Percentiles rank a stretch among this genome's conserved stretches.
phyloP scores from a whole-genome alignment of 345 rosid genomes.

The Draba incana region DNA sequence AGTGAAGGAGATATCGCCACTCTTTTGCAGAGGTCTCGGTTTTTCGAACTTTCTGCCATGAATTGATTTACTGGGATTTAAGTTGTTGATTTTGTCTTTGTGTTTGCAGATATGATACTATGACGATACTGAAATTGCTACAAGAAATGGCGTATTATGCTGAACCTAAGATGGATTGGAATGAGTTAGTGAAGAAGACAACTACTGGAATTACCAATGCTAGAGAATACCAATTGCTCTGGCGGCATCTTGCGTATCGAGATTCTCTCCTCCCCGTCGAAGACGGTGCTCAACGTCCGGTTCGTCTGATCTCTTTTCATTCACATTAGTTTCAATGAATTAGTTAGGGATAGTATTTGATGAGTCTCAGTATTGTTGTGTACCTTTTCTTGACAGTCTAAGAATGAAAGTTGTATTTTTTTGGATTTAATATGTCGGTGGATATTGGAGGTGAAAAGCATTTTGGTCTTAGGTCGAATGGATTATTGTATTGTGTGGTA shows the following conservation, averaged over 20 bases:
- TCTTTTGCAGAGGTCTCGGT: constrained; percentile 63
- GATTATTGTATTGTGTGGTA: constrained; percentile 1
- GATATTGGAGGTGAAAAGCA: not conserved
- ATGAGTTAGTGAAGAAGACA: constrained; percentile 62
- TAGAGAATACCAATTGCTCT: constrained; percentile 81
- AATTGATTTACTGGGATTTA: not conserved
- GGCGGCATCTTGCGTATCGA: constrained; percentile 93
- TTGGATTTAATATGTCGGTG: too few relatives aligned
- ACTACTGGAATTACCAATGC: constrained; percentile 71
- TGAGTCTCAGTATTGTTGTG: too few relatives aligned
- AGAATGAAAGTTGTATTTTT: too few relatives aligned
- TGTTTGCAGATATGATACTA: constrained; percentile 57
- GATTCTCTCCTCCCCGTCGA: constrained; percentile 53
- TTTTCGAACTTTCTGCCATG: not conserved
- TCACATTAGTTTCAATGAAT: not conserved
- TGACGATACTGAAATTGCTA: constrained; percentile 56
- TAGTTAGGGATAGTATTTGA: too few relatives aligned
- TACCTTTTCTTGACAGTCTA: too few relatives aligned
- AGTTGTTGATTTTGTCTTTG: too few relatives aligned
- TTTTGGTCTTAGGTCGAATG: not conserved
- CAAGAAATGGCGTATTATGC: constrained; percentile 62
- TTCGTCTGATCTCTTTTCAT: constrained; percentile 30
- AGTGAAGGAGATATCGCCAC: constrained; percentile 70
- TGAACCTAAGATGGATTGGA: constrained; percentile 62
- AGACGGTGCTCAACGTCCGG: constrained; percentile 61